phyloP scores from a whole-genome alignment of 2,329 filamentous ascomycete species.

The Grosmannia serpens region DNA sequence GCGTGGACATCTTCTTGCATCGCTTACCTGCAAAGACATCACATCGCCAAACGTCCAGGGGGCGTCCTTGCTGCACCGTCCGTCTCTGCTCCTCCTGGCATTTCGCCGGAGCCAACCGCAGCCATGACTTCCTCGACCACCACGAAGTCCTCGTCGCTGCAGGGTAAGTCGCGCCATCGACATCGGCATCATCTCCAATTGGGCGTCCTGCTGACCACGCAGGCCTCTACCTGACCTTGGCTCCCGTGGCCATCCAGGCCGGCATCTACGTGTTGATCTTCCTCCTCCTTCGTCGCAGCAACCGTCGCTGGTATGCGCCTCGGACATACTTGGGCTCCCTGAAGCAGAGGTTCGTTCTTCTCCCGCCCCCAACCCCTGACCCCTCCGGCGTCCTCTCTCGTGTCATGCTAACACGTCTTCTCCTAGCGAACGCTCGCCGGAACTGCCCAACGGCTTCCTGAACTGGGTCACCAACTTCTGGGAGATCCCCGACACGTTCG shows the following conservation, averaged over 20 bases:
- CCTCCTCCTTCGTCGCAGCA: constrained; percentile 30
- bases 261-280: constrained; percentile 31
- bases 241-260: constrained; percentile 25
- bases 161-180: neutral
- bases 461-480: constrained; percentile 60
- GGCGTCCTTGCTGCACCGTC: neutral
- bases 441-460: constrained; percentile 47
- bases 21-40: neutral
- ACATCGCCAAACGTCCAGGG: neutral
- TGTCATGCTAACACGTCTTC: neutral
- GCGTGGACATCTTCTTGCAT: neutral
- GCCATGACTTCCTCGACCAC: neutral
- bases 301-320: constrained; percentile 37
- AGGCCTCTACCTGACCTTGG: constrained; percentile 31
- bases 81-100: neutral
- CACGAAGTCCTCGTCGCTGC: neutral
- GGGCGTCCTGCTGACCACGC: neutral
- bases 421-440: constrained; percentile 42
- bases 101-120: neutral
- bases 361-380: neutral
- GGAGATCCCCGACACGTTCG: constrained; percentile 60
- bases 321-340: constrained; percentile 37
- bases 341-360: constrained; percentile 23
- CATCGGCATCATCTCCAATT: neutral
- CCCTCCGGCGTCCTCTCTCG: neutral